These are phyloP conservation scores for Lepidium sativum DNA, from an alignment of 345 rosid genomes.

Conservation along the genomic window DNA sequence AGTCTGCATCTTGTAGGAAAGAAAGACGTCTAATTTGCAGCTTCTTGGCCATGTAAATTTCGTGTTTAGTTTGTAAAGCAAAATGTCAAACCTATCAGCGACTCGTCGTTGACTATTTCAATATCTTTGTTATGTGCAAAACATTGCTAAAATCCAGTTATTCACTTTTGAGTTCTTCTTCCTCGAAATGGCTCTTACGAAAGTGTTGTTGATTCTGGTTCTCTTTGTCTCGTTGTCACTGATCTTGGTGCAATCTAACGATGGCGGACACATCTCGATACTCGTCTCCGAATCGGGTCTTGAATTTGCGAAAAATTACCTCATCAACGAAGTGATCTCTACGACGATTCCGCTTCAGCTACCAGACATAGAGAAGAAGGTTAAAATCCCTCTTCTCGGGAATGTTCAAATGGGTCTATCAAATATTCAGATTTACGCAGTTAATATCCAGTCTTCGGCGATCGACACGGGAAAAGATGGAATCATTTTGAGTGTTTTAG, in stretches of 20 bases:
- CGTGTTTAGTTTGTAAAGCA: constrained; percentile 3
- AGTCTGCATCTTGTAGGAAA: constrained; percentile 14
- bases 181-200: constrained; percentile 17
- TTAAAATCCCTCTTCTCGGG: constrained; percentile 56
- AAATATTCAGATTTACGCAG: constrained; percentile 37
- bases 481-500: constrained; percentile 41
- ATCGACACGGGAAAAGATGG: constrained; percentile 43
- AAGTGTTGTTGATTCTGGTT: constrained; percentile 12
- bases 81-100: constrained; percentile 12
- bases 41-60: constrained; percentile 6
- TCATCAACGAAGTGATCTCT: constrained; percentile 43
- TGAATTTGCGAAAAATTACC: constrained; percentile 50
- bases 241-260: constrained; percentile 32
- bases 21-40: constrained; percentile 4
- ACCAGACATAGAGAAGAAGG: constrained; percentile 41
- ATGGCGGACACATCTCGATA: constrained; percentile 41
- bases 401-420: constrained; percentile 45
- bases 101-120: neutral
- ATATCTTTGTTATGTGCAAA: constrained; percentile 1
- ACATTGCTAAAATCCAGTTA: neutral
- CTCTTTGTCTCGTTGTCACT: constrained; percentile 23
- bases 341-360: constrained; percentile 56
- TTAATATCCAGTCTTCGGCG: constrained; percentile 35
- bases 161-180: neutral
- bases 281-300: constrained; percentile 49